These are phyloP conservation scores for Hygrophorus pudorinus DNA, from an alignment of 768 basidiomycete species.

Conservation along the genomic window DNA sequence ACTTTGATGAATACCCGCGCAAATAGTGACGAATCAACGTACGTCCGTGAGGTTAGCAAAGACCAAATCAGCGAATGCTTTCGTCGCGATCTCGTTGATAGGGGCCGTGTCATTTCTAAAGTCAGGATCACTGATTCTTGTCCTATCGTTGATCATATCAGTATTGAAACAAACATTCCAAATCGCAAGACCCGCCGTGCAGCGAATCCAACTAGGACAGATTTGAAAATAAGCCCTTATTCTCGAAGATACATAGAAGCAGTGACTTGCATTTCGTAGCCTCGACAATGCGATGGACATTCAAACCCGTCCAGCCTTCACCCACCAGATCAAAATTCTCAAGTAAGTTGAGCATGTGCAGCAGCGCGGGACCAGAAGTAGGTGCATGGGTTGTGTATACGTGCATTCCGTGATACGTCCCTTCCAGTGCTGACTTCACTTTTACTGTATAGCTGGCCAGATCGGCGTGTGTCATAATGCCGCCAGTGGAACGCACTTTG, in stretches of 20 bases:
- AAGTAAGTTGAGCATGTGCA: constrained; percentile 86
- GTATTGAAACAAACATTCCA: neutral
- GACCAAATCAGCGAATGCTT: constrained; percentile 53
- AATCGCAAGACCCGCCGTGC: constrained; percentile 24
- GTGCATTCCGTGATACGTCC: constrained; percentile 66
- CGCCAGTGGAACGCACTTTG: constrained; percentile 64
- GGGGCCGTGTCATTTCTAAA: constrained; percentile 47
- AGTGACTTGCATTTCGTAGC: constrained; percentile 50
- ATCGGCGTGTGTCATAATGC: constrained; percentile 72
- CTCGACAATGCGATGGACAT: constrained; percentile 76
- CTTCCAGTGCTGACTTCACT: constrained; percentile 63
- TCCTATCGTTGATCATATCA: constrained; percentile 32
- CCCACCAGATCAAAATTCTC: constrained; percentile 51
- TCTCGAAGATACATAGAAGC: neutral
- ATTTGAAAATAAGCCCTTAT: neutral
- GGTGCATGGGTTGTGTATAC: constrained; percentile 84
- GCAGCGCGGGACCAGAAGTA: constrained; percentile 70
- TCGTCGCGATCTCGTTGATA: constrained; percentile 59
- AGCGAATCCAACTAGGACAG: constrained; percentile 31
- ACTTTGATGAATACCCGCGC: neutral
- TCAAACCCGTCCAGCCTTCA: constrained; percentile 46
- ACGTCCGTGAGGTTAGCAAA: constrained; percentile 77
- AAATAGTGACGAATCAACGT: constrained; percentile 13
- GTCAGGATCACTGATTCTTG: constrained; percentile 70
- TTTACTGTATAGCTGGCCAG: constrained; percentile 59